Evolutionary conservation across 805 yeast genomes (phyloP).

Genomic region (Nakazawaea pomicola): DNA sequence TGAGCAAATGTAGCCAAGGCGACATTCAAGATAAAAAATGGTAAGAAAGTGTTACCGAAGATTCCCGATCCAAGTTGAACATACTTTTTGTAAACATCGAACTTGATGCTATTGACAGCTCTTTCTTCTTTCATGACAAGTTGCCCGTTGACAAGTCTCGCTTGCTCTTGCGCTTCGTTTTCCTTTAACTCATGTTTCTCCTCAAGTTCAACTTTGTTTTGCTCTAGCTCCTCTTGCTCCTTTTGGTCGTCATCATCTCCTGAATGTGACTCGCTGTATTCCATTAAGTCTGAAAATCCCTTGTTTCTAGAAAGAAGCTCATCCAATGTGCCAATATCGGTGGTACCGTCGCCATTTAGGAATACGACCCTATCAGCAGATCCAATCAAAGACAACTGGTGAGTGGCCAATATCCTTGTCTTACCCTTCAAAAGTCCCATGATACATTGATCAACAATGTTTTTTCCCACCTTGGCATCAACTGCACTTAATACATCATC

Average conservation of each 20-base stretch:
- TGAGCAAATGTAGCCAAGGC: constrained; percentile 41
- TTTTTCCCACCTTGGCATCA: constrained; percentile 70
- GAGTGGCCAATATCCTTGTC: constrained; percentile 36
- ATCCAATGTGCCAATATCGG: constrained; percentile 6
- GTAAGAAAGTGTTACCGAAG: constrained; percentile 27
- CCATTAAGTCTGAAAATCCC: constrained; percentile 42
- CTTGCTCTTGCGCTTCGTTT: constrained; percentile 16
- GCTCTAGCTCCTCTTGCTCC: background rate
- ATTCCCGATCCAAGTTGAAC: constrained; percentile 51
- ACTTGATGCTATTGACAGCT: constrained; percentile 50
- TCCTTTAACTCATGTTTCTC: background rate
- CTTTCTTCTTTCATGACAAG: constrained; percentile 46
- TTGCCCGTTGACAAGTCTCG: constrained; percentile 25
- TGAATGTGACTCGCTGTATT: constrained; percentile 31
- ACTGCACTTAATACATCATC: constrained; percentile 76
- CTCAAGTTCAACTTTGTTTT: constrained; percentile 13
- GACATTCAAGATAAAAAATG: constrained; percentile 20
- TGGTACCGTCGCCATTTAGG: constrained; percentile 14
- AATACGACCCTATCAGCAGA: constrained; percentile 30
- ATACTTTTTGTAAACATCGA: constrained; percentile 45
- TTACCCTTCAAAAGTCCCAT: constrained; percentile 27
- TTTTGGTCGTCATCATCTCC: constrained; percentile 19
- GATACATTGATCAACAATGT: constrained; percentile 45
- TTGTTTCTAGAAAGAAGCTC: constrained; percentile 22
- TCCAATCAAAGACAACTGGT: constrained; percentile 34